phyloP scores from a whole-genome alignment of 2,329 filamentous ascomycete genomes.

The Aureobasidium musti region DNA sequence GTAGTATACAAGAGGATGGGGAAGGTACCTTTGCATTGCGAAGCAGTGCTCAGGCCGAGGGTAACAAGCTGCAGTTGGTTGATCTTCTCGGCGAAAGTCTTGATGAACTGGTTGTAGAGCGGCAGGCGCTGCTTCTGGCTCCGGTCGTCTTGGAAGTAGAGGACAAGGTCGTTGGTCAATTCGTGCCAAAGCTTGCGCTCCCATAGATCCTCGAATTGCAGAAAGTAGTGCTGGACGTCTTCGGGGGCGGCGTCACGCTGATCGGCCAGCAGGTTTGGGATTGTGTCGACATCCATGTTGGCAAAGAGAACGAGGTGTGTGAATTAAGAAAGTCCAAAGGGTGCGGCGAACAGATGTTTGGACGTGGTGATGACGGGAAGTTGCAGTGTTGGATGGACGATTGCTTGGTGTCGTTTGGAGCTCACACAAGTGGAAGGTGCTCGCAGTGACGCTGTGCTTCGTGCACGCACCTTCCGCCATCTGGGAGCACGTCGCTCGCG shows the following conservation, averaged over 20 bases:
- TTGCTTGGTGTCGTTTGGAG: slow-evolving; percentile 7
- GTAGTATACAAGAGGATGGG: background rate
- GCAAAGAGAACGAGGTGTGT: background rate
- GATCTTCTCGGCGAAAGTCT: slow-evolving; percentile 97
- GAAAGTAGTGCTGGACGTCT: slow-evolving; percentile 82
- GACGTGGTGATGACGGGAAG: background rate
- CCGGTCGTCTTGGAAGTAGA: slow-evolving; percentile 81
- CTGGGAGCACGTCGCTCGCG: background rate
- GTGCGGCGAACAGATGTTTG: background rate
- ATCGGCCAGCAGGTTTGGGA: slow-evolving; percentile 87
- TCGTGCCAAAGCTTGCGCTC: slow-evolving; percentile 99
- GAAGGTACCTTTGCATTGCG: slow-evolving; percentile 71
- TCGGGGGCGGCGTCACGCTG: slow-evolving; percentile 86
- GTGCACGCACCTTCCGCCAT: background rate
- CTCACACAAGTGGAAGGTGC: slow-evolving; percentile 19
- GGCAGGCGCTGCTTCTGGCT: slow-evolving; percentile 82
- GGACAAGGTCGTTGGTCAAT: slow-evolving; percentile 82
- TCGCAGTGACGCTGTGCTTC: slow-evolving; percentile 16
- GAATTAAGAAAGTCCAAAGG: background rate
- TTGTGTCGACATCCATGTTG: slow-evolving; percentile 79
- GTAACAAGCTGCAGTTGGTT: slow-evolving; percentile 97
- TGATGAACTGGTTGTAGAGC: slow-evolving; percentile 92
- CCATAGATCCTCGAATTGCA: slow-evolving; percentile 95
- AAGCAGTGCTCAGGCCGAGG: slow-evolving; percentile 81
- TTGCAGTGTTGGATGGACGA: background rate